Conservation (phyloP, 2,329 filamentous ascomycete species). For the Colletotrichum cereale region DNA sequence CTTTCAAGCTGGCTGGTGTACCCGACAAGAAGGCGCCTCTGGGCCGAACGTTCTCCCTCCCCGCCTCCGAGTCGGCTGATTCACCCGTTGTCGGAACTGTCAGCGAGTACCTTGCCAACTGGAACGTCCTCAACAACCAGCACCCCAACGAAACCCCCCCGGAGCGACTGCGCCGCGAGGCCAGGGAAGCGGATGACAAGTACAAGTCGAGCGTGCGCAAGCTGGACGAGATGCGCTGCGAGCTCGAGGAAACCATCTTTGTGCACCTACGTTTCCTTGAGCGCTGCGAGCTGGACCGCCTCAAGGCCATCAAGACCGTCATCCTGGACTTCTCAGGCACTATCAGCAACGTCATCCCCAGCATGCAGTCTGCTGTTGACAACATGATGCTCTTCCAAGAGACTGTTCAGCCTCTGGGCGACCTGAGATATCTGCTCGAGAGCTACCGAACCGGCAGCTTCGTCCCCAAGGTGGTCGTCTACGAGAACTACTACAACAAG, state of each 20-base stretch:
- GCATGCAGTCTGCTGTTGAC: slow-evolving; percentile 93
- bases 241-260: slow-evolving; percentile 94
- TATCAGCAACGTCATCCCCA: slow-evolving; percentile 97
- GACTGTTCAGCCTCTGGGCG: slow-evolving; percentile 92
- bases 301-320: slow-evolving; percentile 98
- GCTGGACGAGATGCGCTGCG: slow-evolving; percentile 91
- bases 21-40: slow-evolving; percentile 87
- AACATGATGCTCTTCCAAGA: slow-evolving; percentile 99
- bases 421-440: slow-evolving; percentile 93
- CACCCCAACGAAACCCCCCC: slow-evolving; percentile 94
- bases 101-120: slow-evolving; percentile 89
- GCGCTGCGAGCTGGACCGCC: slow-evolving; percentile 92
- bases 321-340: slow-evolving; percentile 97
- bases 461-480: slow-evolving; percentile 88
- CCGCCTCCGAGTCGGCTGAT: slow-evolving; percentile 69
- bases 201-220: slow-evolving; percentile 90
- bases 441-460: slow-evolving; percentile 97
- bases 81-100: slow-evolving; percentile 86
- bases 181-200: slow-evolving; percentile 89
- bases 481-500: slow-evolving; percentile 99
- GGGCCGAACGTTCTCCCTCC: slow-evolving; percentile 80
- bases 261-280: slow-evolving; percentile 96
- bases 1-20: slow-evolving; percentile 87
- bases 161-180: slow-evolving; percentile 89
- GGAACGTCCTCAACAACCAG: slow-evolving; percentile 91